phyloP scores from a whole-genome alignment of 2,329 filamentous ascomycete species.

The Ramularia endophylla region DNA sequence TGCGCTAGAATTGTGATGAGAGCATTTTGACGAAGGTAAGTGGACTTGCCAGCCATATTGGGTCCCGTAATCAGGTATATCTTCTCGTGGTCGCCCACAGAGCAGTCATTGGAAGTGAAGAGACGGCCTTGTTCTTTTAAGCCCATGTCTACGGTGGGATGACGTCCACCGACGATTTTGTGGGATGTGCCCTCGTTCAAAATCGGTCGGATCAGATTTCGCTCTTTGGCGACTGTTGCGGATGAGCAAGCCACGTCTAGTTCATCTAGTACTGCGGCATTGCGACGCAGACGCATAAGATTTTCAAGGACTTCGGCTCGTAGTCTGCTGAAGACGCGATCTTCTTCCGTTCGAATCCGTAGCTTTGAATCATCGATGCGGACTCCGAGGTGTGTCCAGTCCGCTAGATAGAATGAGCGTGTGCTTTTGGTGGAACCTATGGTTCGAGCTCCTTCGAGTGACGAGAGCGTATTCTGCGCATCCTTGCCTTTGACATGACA shows the following conservation, averaged over 20 bases:
- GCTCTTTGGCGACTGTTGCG: slow-evolving; percentile 69
- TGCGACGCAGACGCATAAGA: slow-evolving; percentile 78
- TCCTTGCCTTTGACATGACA: slow-evolving; percentile 86
- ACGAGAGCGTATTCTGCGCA: slow-evolving; percentile 41
- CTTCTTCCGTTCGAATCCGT: slow-evolving; percentile 78
- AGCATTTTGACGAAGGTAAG: slow-evolving; percentile 91
- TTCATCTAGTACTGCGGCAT: slow-evolving; percentile 87
- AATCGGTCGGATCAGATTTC: slow-evolving; percentile 65
- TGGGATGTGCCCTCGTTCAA: slow-evolving; percentile 60
- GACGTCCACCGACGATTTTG: slow-evolving; percentile 76
- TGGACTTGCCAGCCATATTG: slow-evolving; percentile 99
- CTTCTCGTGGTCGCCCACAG: slow-evolving; percentile 70
- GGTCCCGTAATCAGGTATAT: slow-evolving; percentile 67
- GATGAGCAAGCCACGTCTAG: slow-evolving; percentile 87
- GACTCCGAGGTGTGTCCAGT: slow-evolving; percentile 78
- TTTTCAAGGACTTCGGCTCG: slow-evolving; percentile 72
- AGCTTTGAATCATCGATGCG: slow-evolving; percentile 70
- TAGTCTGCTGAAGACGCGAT: slow-evolving; percentile 68
- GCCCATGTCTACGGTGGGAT: slow-evolving; percentile 85
- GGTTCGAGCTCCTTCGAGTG: slow-evolving; percentile 43
- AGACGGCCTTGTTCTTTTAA: slow-evolving; percentile 70
- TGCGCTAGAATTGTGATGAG: slow-evolving; percentile 91
- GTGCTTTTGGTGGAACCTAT: slow-evolving; percentile 80
- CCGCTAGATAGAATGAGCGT: slow-evolving; percentile 72
- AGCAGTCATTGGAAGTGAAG: slow-evolving; percentile 83